Base-by-base conservation (phyloP, 2,329 filamentous ascomycete species). In the Botryotinia globosa region DNA sequence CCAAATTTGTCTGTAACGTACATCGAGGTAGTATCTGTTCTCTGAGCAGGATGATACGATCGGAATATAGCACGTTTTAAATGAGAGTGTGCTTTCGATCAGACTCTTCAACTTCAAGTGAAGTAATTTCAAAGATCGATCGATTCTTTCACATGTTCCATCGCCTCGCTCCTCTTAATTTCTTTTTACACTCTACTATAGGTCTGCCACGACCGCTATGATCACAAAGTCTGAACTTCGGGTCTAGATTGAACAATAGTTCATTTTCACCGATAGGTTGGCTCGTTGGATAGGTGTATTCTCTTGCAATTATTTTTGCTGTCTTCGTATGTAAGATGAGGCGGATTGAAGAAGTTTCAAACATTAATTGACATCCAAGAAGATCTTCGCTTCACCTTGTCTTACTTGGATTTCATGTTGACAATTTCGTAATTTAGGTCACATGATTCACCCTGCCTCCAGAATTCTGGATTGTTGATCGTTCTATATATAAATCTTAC, bases 401-500 rank as follows among this genome's bases (percentile, higher is more conserved):
- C 62, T 58, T 32, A 42, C 25, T 48, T 61, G 62, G 10, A 69
- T 62, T 58, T 59, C 32, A 42, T 16, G 45, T 34, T 44, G 9
- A 45, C 39, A n/a, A 34, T 29, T 4, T 56, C 48, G 65, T 68
- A 67, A 59, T 48, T 45, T 61, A 45, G 45, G 42, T 72, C 70
- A 72, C 70, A 72, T 72, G 70, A 72, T 59, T 67, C n/a, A 6
- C 8, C 45, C 22, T 39, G 51, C 48, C 39, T 59, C 39, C 32
- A 67, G 51, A 48, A 59, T 48, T 68, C 54, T 66, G 32, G 68
- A 45, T 22, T n/a, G 70, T 68, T 62, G 62, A 67, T 68, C 51
- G 37, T 58, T 68, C 65, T 68, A 59, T 67, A 68, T 61, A 34
- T 72, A 72, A 61, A 67, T 37, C 44, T 72, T 68, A 67, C 70